Conservation (phyloP, 192 early-diverging fungal species). For the Coemansia sp. region DNA sequence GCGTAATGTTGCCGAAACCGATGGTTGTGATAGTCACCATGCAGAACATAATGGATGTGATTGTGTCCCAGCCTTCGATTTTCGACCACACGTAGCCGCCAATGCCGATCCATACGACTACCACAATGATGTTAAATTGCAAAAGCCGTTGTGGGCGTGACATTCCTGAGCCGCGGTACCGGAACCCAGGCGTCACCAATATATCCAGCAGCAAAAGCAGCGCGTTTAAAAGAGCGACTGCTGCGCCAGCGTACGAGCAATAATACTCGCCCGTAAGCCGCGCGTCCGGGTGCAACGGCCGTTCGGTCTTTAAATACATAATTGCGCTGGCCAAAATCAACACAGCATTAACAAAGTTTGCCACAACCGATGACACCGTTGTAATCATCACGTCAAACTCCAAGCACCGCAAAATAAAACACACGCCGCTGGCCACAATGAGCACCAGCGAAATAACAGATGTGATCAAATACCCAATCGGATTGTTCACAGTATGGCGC, state of each 20-base stretch:
- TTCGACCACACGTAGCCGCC: slow-evolving; percentile 54
- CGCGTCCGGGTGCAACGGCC: slow-evolving; percentile 41
- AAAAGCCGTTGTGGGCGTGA: slow-evolving; percentile 51
- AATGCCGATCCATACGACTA: slow-evolving; percentile 55
- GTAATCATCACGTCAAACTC: slow-evolving; percentile 49
- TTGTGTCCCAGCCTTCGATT: slow-evolving; percentile 49
- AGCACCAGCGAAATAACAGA: slow-evolving; percentile 47
- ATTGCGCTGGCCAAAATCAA: slow-evolving; percentile 48
- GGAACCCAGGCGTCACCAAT: slow-evolving; percentile 48
- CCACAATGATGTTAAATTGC: slow-evolving; percentile 53
- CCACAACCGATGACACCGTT: slow-evolving; percentile 27
- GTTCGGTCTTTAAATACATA: slow-evolving; percentile 40
- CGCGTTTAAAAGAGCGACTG: slow-evolving; percentile 44
- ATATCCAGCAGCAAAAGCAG: slow-evolving; percentile 40
- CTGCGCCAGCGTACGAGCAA: slow-evolving; percentile 47
- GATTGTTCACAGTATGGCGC: slow-evolving; percentile 31
- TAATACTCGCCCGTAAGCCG: slow-evolving; percentile 51
- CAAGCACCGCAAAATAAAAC: slow-evolving; percentile 52
- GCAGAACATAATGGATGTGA: slow-evolving; percentile 51
- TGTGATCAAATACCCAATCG: slow-evolving; percentile 38
- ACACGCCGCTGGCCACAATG: slow-evolving; percentile 42
- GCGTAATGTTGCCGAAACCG: slow-evolving; percentile 48
- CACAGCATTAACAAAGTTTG: slow-evolving; percentile 46
- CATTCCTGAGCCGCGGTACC: slow-evolving; percentile 55
- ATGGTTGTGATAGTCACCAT: slow-evolving; percentile 54